Evolutionary conservation across 495 filamentous ascomycete genomes (phyloP).

Genomic region (Penicillium chermesinum): DNA sequence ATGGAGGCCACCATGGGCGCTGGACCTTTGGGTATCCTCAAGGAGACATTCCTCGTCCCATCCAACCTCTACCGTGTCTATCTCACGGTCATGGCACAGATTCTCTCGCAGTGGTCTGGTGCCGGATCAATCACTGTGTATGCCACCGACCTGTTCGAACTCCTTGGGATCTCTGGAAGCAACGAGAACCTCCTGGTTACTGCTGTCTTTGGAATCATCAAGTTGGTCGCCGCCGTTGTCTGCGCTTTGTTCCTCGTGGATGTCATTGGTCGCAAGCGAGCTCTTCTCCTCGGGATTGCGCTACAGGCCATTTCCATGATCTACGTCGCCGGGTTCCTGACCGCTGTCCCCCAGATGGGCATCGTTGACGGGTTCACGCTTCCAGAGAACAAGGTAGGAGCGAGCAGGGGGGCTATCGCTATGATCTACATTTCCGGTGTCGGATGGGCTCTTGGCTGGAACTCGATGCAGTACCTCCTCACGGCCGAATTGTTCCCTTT

Average conservation of each 20-base stretch:
- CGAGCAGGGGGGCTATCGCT: conserved; percentile 53
- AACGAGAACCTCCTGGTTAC: conserved; percentile 62
- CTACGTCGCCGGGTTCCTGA: conserved; percentile 64
- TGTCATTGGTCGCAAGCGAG: conserved; percentile 65
- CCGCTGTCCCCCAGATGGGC: conserved; percentile 46
- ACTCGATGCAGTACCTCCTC: conserved; percentile 69
- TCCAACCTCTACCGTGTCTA: conserved; percentile 61
- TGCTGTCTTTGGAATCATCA: conserved; percentile 66
- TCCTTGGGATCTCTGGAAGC: conserved; percentile 57
- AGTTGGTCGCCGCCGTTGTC: conserved; percentile 56
- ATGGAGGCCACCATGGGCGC: conserved; percentile 55
- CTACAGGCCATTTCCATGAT: conserved; percentile 60
- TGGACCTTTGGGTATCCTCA: conserved; percentile 49
- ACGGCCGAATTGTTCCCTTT: conserved; percentile 72
- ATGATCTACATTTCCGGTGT: conserved; percentile 63
- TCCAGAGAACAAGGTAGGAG: conserved; percentile 25
- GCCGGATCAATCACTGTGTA: conserved; percentile 64
- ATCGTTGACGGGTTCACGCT: conserved; percentile 24
- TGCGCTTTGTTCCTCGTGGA: conserved; percentile 72
- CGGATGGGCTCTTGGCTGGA: conserved; percentile 73
- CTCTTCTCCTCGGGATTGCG: conserved; percentile 58
- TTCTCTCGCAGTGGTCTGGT: conserved; percentile 66
- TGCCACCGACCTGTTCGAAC: conserved; percentile 59
- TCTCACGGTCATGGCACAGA: conserved; percentile 52
- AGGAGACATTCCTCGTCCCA: conserved; percentile 55